Evolutionary conservation across 1,284 basidiomycete species (phyloP).

Genomic region (Schizopora paradoxa): DNA sequence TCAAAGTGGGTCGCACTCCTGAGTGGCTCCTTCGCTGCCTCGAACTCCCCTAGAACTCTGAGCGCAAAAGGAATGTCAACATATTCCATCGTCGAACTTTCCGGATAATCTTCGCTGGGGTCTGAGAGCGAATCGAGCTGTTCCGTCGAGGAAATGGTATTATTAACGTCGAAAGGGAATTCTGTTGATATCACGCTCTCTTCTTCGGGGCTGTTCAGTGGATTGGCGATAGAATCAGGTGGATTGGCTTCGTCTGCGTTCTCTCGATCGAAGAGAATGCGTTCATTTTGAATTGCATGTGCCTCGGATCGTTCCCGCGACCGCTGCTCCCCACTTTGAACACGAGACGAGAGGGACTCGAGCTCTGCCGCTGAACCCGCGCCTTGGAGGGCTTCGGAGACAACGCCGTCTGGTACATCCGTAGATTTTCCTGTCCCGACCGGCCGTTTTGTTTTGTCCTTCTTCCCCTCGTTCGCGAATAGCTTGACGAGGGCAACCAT

Average conservation of each 20-base stretch:
- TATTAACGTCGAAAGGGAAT: neutral
- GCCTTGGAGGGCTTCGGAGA: neutral
- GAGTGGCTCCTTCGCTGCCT: slow-evolving; percentile 39
- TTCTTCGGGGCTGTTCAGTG: neutral
- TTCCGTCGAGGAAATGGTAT: neutral
- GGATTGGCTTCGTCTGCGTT: no score
- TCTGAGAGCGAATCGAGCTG: neutral
- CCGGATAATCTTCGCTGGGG: neutral
- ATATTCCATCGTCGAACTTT: neutral
- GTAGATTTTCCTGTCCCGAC: neutral
- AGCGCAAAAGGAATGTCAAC: slow-evolving; percentile 33
- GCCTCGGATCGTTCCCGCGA: neutral
- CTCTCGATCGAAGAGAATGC: no score
- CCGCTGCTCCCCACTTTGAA: neutral
- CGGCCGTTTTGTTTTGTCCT: slow-evolving; percentile 4
- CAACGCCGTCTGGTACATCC: neutral
- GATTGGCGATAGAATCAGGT: no score
- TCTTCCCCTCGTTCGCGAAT: slow-evolving; percentile 29
- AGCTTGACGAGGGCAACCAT: slow-evolving; percentile 55
- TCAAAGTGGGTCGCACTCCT: slow-evolving; percentile 41
- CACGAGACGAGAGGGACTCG: neutral
- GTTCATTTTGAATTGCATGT: no score
- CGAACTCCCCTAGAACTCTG: slow-evolving; percentile 42
- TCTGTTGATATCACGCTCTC: neutral
- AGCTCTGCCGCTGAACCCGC: neutral